Evolutionary conservation across 306 rosid species (phyloP).

Genomic region (Prinsepia uniflora): DNA sequence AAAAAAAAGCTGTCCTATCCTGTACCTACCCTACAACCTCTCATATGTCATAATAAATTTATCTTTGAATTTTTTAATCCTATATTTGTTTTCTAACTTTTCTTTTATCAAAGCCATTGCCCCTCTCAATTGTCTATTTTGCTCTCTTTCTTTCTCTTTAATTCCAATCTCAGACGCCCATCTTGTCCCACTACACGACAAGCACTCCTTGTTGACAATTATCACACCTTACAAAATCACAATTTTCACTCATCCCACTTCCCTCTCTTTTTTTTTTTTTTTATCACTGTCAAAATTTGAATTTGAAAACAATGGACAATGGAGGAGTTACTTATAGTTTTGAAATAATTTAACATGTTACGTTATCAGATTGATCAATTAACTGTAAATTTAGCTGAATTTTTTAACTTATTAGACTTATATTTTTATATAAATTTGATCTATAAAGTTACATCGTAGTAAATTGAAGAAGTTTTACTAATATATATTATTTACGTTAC

Average conservation of each 20-base stretch:
- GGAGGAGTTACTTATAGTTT: not conserved
- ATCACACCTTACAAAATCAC: conserved; percentile 1
- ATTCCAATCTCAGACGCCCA: conserved; percentile 2
- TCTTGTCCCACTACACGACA: conserved; percentile 17
- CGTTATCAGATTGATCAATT: not conserved
- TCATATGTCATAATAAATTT: not conserved
- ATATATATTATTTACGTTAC: too few relatives aligned
- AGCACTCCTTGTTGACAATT: conserved; percentile 1
- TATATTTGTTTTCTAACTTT: not conserved
- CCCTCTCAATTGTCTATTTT: not conserved
- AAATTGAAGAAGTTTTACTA: too few relatives aligned
- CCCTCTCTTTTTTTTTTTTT: not conserved
- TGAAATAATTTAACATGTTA: not conserved
- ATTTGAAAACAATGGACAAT: too few relatives aligned
- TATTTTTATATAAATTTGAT: not conserved
- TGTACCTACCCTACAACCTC: conserved; percentile 17
- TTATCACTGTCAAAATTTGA: too few relatives aligned
- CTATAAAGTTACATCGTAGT: too few relatives aligned
- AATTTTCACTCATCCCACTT: not conserved
- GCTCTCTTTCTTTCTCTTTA: not conserved
- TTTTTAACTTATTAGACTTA: not conserved
- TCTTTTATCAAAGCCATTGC: not conserved
- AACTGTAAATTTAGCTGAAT: too few relatives aligned
- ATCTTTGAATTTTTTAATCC: not conserved
- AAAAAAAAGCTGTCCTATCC: conserved; percentile 32